A percentile compares a stretch with the other conserved stretches of the same genome.
Conservation (phyloP, 176 grass and related monocot species). For the Juncus effusus region DNA sequence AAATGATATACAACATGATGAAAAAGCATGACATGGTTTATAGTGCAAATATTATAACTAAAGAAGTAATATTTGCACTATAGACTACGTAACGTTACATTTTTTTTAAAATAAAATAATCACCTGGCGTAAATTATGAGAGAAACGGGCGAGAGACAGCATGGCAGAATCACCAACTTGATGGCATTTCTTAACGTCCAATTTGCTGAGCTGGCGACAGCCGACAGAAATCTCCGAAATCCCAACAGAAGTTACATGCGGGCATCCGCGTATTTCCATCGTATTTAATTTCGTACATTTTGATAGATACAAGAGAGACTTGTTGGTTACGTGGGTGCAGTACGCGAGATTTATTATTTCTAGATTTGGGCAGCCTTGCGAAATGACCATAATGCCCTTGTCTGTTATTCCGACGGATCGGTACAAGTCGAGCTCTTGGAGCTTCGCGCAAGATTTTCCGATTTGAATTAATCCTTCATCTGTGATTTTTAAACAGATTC, state of each 20-base stretch:
- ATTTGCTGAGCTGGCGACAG: slow-evolving; percentile 58
- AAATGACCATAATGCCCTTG: slow-evolving; percentile 50
- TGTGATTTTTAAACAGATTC: slow-evolving; percentile 69
- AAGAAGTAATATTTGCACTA: too few species aligned
- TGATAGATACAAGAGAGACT: slow-evolving; percentile 50
- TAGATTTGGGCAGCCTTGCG: slow-evolving; percentile 50
- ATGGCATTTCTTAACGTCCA: slow-evolving; percentile 84
- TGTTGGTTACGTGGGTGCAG: slow-evolving; percentile 70
- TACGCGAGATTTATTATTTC: slow-evolving; percentile 71
- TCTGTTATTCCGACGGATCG: slow-evolving; percentile 68
- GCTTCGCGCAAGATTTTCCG: slow-evolving; percentile 46
- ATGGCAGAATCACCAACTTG: slow-evolving; percentile 62
- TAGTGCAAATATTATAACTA: too few species aligned
- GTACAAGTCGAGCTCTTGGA: slow-evolving; percentile 81
- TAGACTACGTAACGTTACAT: too few species aligned
- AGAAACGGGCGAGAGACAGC: slow-evolving; percentile 61
- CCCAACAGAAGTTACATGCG: slow-evolving; percentile 43
- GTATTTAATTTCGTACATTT: slow-evolving; percentile 56
- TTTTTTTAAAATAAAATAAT: not conserved
- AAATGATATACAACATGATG: not conserved
- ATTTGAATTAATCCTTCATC: slow-evolving; percentile 65
- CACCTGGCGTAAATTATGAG: slow-evolving; percentile 63
- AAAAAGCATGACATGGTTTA: too few species aligned
- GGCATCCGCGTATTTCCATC: slow-evolving; percentile 67
- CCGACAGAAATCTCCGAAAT: slow-evolving; percentile 46